Conservation (phyloP, 2,329 filamentous ascomycete genomes). For the Tothia fuscella region DNA sequence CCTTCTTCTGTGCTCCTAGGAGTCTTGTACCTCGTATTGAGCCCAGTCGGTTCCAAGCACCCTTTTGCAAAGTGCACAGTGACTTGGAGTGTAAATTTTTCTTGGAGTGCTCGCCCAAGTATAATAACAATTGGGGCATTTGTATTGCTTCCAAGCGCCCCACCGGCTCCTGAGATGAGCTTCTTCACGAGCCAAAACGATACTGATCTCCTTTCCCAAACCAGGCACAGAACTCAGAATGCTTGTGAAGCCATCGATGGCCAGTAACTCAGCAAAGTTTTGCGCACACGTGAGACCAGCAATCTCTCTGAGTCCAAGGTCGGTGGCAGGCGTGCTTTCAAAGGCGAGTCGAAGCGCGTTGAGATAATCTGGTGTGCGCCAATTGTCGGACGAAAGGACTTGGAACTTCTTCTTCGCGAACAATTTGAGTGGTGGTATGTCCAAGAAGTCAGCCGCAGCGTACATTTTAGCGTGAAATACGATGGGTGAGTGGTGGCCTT, state of each 20-base stretch:
- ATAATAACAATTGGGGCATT: no score
- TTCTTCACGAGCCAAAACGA: not conserved
- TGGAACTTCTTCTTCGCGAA: not conserved
- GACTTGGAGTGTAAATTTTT: no score
- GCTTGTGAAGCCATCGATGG: not conserved
- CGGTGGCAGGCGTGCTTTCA: not conserved
- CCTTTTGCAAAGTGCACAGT: no score
- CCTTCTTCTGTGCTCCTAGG: no score
- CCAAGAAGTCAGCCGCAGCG: not conserved
- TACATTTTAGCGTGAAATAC: not conserved
- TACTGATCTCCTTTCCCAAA: not conserved
- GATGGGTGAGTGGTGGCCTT: no score
- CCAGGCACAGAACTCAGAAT: not conserved
- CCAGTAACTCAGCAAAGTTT: not conserved
- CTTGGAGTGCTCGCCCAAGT: no score
- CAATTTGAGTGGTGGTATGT: not conserved
- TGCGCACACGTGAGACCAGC: not conserved
- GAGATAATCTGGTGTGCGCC: no score
- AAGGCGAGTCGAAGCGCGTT: no score
- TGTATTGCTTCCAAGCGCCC: no score
- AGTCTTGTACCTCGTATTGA: no score
- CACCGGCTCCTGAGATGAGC: not conserved
- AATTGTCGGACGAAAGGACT: no score
- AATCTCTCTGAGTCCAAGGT: not conserved
- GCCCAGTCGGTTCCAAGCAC: no score